Evolutionary conservation across 331 rosid genomes (phyloP), one percentile per base, ranked within the genome.

Genomic region (Erythrophleum ivorense): DNA sequence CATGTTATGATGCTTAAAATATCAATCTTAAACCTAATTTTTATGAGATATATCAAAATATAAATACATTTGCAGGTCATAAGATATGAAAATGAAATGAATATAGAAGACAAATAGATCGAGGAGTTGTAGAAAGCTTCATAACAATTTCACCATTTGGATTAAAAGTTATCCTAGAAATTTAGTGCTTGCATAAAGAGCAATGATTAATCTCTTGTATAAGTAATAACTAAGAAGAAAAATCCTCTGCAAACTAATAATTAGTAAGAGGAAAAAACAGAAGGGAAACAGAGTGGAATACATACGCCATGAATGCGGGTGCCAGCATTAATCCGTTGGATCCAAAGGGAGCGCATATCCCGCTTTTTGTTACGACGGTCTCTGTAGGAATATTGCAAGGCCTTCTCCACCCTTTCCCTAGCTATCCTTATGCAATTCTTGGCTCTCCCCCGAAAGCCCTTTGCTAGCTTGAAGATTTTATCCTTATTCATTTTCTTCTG

Each of bases 381-480:
- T 71, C 99, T 87, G 80, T 95, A 95, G 29, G 99, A 91, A 86
- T 95, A 93, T 85, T 95, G 99, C 92, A 95, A 89, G 29, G 98
- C 99, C 91, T 95, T 95, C 86, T 95, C 99, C 68, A 95, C 99
- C 76, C 99, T 90, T 88, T 95, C 99, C 85, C 98, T 90, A 11
- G 99, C 94, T 79, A 95, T 93, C 90, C 97, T 88, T 77, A 95
- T 93, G 87, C 99, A 95, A 81, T 95, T 93, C 89, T 93, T 95
- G 70, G 99, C 99, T 88, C 99, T 90, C 36, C 99, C 99, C 77
- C 98, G 86, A 83, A 93, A 95, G 62, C 99, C 99, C 93, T 95
- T 95, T 5, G 99, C 98, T 2, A 95, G 85, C 96, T 95, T 88
- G 82, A 93, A 91, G 68, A 95, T 80, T 90, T 93, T 91, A 41